Evolutionary conservation across 352 stramenopile species (phyloP), one percentile per base, ranked within the genome.

Genomic region (Halophytophthora batemanensis): DNA sequence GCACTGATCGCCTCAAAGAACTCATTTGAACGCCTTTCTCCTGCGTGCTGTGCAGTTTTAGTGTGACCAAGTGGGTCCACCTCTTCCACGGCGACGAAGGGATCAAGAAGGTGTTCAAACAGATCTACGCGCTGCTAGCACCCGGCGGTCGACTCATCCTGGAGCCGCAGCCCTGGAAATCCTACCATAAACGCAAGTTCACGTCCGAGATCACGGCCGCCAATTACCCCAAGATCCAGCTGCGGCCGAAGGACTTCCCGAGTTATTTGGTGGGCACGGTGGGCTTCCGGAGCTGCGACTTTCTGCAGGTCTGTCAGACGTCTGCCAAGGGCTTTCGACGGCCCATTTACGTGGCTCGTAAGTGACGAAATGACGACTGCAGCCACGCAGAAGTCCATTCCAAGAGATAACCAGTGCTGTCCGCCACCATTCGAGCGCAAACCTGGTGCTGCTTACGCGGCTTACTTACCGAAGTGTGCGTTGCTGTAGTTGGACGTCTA

Each of bases 1-100:
- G 21, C 36, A 12, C 3, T n/a, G 6, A 2, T 31, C 31, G 18
- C 38, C 8, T 23, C 22, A 7, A 2, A n/a, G 15, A 23, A 33
- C 38, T 47, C 21, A 59, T 45, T 47, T 50, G 25, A 13, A 28
- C 3, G 22, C 13, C 34, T 12, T 45, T 35, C 11, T 45, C 19
- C 13, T 45, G 39, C 2, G 17, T 42, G 15, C 48, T 15, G 8
- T 58, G 15, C 45, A 89, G 85, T 44, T 90, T 96, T 39, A 95
- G 82, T 41, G 82, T 96, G 48, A 91, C 85, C 10, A 96, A 96
- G 67, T 96, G 87, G 87, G 90, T 96, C 35, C 87, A 96, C 49
- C 64, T 96, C 35, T 87, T 93, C 53, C 75, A 90, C 34, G 87
- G 87, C 13, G 87, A 96, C 43, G 79, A 91, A 22, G 86, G 82